Evolutionary conservation across 331 rosid genomes (phyloP), one percentile per base, ranked within the genome.

Genomic region (Rosa hybrid): DNA sequence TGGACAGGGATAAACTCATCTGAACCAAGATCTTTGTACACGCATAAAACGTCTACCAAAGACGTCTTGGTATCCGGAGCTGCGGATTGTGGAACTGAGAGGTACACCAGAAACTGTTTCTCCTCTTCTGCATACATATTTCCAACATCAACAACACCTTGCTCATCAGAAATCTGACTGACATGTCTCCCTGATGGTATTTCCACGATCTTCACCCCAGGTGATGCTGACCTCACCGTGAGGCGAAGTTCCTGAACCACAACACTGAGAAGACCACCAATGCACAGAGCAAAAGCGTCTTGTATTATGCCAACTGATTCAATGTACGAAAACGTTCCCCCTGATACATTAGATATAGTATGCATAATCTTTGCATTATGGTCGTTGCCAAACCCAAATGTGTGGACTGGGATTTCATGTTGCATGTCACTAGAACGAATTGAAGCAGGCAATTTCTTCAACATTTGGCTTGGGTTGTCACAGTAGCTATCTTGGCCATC

Each of bases 251-350:
- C 23, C 7, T 42, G 73, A 68, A 9, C 27, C 51, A 68, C 51
- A 68, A 68, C 78, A 21, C 69, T 75, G 23, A 75, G 78, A 42
- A 75, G 78, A 23, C 78, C 78, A n/a, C 78, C 78, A 41, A 75
- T 57, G 70, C 78, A 75, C 23, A 57, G 18, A 13, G 78, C 78
- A 75, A 75, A 75, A 9, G 57, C 23, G 62, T 75, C 70, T 12
- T 75, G 78, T 57, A 75, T 59, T 41, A 57, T 75, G 6, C 41
- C 70, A 57, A 57, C 39, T 21, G 78, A 75, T 25, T 75, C 42
- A 14, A 75, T 57, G 25, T 39, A 75, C 20, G 78, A 75, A 75
- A 75, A 75, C 5, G 78, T 75, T 75, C 34, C 34, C 34, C 34
- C 34, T 30, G 34, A 30, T 30, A 2, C 34, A 30, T 30, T 2